Base-by-base conservation (phyloP, 306 rosid species). In the Morella rubra region DNA sequence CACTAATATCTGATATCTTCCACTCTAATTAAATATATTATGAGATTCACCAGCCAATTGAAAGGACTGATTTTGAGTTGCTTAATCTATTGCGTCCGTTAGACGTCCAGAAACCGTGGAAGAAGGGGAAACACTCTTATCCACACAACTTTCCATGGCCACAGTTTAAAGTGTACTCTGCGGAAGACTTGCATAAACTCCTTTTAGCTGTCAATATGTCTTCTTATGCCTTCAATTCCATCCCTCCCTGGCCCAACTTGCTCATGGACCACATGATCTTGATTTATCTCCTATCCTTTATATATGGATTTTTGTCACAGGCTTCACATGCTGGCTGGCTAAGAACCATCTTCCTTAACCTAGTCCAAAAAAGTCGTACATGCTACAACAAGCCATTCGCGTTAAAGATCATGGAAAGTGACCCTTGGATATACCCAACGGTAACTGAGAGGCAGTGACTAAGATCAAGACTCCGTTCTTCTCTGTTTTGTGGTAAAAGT, bases 201-300 rank as follows among this genome's bases (percentile, higher is more conserved):
- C 78, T 82, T 84, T 69, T 74, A 80, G 85, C 82, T 80, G 85
- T 80, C 76, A 69, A 79, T 73, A 50, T 41, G 82, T 82, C 86
- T 87, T 82, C 82, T 80, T 77, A 9, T 82, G 83, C 58, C 52
- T 4, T 59, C 62, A 12, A 19, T 71, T 74, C 65, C 41, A 24
- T 40, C 76, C 24, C 71, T 22, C 50, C 13, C 22, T 82, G 64
- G 73, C 79, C 37, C 37, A 32, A 32, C 37, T 32, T 81, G 83
- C 58, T 82, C 45, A 32, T 68, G 86, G 86, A 77, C 85, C 81
- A 75, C 72, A 0, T 32, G 53, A 49, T 49, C 24, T 61, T 14
- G 44, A 61, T 6, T 16, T 61, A 27, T 61, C 11, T 37, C 44
- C 20, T 0, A 14, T 61, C 68, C 4, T 13, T 14, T 32, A 10